Base-by-base conservation (phyloP, 1,139 yeast species). In the Scheffersomyces titani region DNA sequence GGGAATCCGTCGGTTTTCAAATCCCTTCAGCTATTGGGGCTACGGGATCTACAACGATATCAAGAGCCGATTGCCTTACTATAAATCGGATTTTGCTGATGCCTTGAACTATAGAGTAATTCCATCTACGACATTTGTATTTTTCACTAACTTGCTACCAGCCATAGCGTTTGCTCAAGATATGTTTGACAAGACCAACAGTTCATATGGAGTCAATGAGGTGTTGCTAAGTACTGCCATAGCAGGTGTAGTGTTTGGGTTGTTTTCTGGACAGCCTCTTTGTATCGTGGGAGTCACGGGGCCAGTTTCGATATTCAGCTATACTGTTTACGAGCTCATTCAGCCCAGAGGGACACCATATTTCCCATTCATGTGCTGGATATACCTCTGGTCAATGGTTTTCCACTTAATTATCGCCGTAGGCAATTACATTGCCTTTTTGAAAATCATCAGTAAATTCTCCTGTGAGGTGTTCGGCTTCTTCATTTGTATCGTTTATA, bases 221-320 rank as follows among this genome's bases (percentile, higher is more conserved):
- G 90, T 93, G 2, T 75, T 94, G 44, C 70, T 94, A 68, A 82
- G 96, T 21, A 86, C 93, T 44, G 97, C 97, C 0, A 72, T 94
- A 65, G 98, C 92, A 0, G 98, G 98, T 0, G 83, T 93, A 5
- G 87, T 89, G 2, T 94, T 94, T 77, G 98, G 98, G 0, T 66
- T 90, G 6, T 77, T 93, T 57, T 81, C 90, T 0, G 98, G 98
- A 0, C 97, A 93, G 64, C 98, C 99, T 0, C 73, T 94, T 46
- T 91, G 97, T 66, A 90, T 94, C 44, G 98, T 94, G n/a, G 99
- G 99, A 3, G 98, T 94, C 4, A 94, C 99, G 0, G 97, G 98
- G 54, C 98, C 98, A 0, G 88, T 94, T 16, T 78, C 97, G 2
- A 92, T 94, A 57, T 93, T 94, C 79, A 90, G 92, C 69, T 92